These are phyloP conservation scores for Lecanosticta acicola DNA, from an alignment of 2,329 filamentous ascomycete species.

Conservation along the genomic window DNA sequence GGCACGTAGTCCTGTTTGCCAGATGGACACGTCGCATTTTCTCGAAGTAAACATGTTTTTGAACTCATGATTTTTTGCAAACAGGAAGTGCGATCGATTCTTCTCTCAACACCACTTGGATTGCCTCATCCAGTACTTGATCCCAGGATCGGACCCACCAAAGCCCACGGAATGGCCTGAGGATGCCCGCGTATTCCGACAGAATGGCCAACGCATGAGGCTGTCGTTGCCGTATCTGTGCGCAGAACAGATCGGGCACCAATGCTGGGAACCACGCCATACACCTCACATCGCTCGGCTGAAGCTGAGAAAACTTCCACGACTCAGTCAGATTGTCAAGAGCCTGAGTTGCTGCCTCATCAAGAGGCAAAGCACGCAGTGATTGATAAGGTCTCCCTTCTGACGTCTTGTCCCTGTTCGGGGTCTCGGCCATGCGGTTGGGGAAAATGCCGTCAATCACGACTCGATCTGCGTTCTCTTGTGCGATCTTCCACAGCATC, in stretches of 20 bases:
- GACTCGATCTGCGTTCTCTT: constrained; percentile 8
- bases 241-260: constrained; percentile 21
- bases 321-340: constrained; percentile 8
- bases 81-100: too few species aligned
- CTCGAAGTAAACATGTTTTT: too few species aligned
- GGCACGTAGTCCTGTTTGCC: too few species aligned
- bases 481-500: constrained; percentile 17
- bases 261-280: constrained; percentile 24
- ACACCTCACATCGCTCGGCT: constrained; percentile 15
- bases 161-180: constrained; percentile 15
- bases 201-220: constrained; percentile 21
- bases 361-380: background rate
- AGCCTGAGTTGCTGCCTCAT: background rate
- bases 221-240: constrained; percentile 16
- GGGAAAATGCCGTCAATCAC: constrained; percentile 16
- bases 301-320: constrained; percentile 6
- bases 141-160: constrained; percentile 26
- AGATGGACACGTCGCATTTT: too few species aligned
- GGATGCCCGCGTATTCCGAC: constrained; percentile 15
- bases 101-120: constrained; percentile 8
- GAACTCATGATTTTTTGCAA: too few species aligned
- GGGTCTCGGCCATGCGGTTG: constrained; percentile 1
- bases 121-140: constrained; percentile 16
- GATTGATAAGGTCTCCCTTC: constrained; percentile 4
- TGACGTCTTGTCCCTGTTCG: constrained; percentile 1